Conservation (phyloP, 257 asterid genomes). For the Penstemon davidsonii region DNA sequence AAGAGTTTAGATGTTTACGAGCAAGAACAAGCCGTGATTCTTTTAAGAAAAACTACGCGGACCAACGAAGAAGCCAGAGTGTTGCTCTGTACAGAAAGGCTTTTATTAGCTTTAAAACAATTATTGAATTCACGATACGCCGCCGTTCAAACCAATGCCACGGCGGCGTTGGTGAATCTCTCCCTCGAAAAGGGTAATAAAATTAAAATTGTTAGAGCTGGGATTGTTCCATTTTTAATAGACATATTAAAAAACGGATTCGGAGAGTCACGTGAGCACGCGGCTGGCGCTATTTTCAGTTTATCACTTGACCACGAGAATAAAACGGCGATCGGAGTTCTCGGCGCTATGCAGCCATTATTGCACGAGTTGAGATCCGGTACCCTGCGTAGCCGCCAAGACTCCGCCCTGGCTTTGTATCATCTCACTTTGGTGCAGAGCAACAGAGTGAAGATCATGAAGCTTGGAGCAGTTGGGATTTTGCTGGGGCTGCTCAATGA, state of each 20-base stretch:
- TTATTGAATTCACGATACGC: slow-evolving; percentile 64
- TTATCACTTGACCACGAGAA: slow-evolving; percentile 72
- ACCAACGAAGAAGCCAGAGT: slow-evolving; percentile 56
- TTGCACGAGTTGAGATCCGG: slow-evolving; percentile 75
- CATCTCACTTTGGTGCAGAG: slow-evolving; percentile 72
- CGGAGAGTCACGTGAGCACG: slow-evolving; percentile 83
- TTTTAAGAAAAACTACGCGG: slow-evolving; percentile 67
- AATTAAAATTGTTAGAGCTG: slow-evolving; percentile 75
- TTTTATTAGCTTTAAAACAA: slow-evolving; percentile 57
- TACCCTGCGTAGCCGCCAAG: slow-evolving; percentile 72
- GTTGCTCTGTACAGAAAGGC: slow-evolving; percentile 62
- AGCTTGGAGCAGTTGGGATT: slow-evolving; percentile 54
- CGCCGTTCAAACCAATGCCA: slow-evolving; percentile 67
- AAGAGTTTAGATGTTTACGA: slow-evolving; percentile 60
- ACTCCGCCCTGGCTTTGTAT: slow-evolving; percentile 77
- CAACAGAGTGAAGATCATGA: slow-evolving; percentile 57
- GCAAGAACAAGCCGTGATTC: slow-evolving; percentile 76
- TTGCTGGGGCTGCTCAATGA: slow-evolving; percentile 62
- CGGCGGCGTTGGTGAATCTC: slow-evolving; percentile 83
- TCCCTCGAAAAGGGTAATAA: slow-evolving; percentile 72
- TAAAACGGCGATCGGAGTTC: slow-evolving; percentile 78
- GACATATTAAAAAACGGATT: slow-evolving; percentile 70
- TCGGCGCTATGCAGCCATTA: slow-evolving; percentile 83
- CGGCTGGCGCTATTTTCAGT: slow-evolving; percentile 90
- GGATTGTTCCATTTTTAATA: slow-evolving; percentile 61